Evolutionary conservation across 495 filamentous ascomycete genomes (phyloP).

Genomic region (Corynascus novoguineensis): DNA sequence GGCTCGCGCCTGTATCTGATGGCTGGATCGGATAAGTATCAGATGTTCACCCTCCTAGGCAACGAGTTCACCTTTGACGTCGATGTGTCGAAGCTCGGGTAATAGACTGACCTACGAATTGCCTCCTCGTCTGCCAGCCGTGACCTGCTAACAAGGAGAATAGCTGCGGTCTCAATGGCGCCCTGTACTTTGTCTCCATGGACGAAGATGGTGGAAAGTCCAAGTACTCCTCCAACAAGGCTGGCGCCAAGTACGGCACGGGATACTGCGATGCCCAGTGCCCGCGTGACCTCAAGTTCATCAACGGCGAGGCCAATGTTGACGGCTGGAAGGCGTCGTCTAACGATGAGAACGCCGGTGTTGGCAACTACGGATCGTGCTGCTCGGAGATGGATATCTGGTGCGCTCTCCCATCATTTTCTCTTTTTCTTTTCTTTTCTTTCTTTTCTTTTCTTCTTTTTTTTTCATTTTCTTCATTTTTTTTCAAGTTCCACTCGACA

Average conservation of each 20-base stretch:
- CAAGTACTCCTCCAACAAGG: conserved; percentile 50
- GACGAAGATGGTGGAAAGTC: conserved; percentile 48
- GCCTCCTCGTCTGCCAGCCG: not conserved
- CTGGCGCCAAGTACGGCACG: conserved; percentile 53
- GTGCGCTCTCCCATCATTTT: no score
- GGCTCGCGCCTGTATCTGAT: conserved; percentile 54
- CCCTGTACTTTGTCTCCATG: conserved; percentile 57
- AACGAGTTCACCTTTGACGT: conserved; percentile 59
- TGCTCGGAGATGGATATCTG: conserved; percentile 72
- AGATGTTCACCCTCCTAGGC: conserved; percentile 49
- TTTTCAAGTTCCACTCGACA: no score
- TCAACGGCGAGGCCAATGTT: conserved; percentile 51
- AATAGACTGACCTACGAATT: no score
- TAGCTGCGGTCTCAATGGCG: conserved; percentile 53
- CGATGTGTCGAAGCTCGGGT: conserved; percentile 44
- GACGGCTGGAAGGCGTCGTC: conserved; percentile 54
- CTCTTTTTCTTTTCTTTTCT: no score
- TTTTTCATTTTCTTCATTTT: no score
- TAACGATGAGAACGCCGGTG: conserved; percentile 55
- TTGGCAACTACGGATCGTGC: conserved; percentile 59
- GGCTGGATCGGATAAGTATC: conserved; percentile 46
- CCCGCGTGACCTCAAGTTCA: conserved; percentile 49
- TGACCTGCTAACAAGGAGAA: not conserved
- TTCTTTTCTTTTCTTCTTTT: no score
- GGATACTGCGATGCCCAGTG: conserved; percentile 59